These are phyloP conservation scores for Antitrichia curtipendula DNA, from an alignment of 225 moss, liverwort and hornwort species.

Conservation along the genomic window DNA sequence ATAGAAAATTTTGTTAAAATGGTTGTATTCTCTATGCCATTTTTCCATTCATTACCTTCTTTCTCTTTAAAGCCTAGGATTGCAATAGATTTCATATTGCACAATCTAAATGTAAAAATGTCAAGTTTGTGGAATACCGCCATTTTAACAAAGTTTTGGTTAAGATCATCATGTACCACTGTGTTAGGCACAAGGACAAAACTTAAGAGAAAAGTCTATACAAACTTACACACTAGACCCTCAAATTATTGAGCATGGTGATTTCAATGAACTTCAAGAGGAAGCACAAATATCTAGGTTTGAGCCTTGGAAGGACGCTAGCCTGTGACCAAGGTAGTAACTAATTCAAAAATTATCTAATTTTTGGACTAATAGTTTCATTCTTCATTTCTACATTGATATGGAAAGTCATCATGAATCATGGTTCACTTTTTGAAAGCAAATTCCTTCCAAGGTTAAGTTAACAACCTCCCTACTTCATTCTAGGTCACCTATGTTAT, in stretches of 20 bases:
- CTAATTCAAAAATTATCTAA: not conserved
- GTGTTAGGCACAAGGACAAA: rapidly evolving
- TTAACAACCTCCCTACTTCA: not conserved
- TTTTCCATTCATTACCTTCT: too few species aligned
- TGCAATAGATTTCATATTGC: too few species aligned
- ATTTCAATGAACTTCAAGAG: not conserved
- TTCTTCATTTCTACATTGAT: not conserved
- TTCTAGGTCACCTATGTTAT: not conserved
- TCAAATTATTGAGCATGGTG: not conserved
- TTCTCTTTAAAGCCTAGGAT: too few species aligned
- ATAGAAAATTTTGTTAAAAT: too few species aligned
- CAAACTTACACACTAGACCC: not conserved
- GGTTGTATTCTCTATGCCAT: too few species aligned
- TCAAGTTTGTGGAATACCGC: too few species aligned
- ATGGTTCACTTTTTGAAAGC: rapidly evolving
- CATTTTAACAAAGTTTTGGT: too few species aligned
- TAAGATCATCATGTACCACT: not conserved
- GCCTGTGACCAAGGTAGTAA: not conserved
- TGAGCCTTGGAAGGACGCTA: rapidly evolving
- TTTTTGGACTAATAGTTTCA: not conserved
- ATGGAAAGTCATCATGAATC: not conserved
- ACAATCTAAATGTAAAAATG: too few species aligned
- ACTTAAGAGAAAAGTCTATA: not conserved
- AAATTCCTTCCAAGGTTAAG: not conserved
- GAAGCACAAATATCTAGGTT: not conserved